Percentiles rank a stretch among this genome's conserved stretches.
Conservation (phyloP, 805 yeast genomes). For the Saturnispora dispora region DNA sequence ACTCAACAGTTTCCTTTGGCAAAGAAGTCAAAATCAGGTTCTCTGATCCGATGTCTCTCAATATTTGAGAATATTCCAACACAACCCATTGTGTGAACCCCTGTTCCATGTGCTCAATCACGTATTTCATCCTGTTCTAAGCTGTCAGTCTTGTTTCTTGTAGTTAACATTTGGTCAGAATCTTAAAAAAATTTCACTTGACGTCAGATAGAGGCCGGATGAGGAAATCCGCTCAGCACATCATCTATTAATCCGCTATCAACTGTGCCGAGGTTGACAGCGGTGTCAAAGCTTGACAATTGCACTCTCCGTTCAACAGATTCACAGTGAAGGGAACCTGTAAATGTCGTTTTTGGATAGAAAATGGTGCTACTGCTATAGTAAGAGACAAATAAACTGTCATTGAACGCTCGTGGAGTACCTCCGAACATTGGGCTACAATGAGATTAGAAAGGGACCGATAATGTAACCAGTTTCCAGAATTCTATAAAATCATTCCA, state of each 20-base stretch:
- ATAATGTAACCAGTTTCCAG: no score
- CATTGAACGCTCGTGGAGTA: no score
- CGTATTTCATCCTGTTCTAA: constrained; percentile 56
- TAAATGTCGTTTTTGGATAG: no score
- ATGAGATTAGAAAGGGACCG: no score
- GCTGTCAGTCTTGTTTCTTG: not conserved
- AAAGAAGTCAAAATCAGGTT: constrained; percentile 72
- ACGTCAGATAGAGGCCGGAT: not conserved
- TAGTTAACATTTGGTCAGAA: not conserved
- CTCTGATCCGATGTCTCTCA: constrained; percentile 70
- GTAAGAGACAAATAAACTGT: no score
- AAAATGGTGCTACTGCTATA: no score
- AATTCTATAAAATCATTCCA: no score
- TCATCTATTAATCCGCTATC: not conserved
- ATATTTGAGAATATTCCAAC: constrained; percentile 75
- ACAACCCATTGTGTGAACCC: constrained; percentile 96
- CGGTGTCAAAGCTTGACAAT: no score
- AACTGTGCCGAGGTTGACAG: no score
- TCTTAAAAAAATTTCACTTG: constrained; percentile 4
- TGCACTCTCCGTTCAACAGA: no score
- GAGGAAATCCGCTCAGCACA: not conserved
- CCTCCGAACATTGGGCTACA: no score
- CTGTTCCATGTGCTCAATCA: constrained; percentile 95
- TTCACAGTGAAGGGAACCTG: no score
- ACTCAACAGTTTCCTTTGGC: constrained; percentile 49